Evolutionary conservation across 1,139 yeast genomes (phyloP).

Genomic region (Hyphopichia wangnamkhiaoensis): DNA sequence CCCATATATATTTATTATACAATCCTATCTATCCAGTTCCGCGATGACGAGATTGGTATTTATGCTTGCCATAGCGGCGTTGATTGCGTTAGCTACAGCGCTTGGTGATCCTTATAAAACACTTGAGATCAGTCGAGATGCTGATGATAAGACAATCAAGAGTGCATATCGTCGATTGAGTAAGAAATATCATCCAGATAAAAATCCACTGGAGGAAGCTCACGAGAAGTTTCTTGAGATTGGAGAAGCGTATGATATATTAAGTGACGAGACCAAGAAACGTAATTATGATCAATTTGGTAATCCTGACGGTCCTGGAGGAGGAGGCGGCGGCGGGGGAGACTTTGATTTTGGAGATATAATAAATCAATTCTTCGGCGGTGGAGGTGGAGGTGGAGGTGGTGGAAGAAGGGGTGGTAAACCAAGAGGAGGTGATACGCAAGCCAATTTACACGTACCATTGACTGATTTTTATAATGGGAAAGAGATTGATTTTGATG

Average conservation of each 20-base stretch:
- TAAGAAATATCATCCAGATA: slow-evolving; percentile 93
- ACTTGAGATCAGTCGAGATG: slow-evolving; percentile 70
- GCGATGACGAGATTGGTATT: not conserved
- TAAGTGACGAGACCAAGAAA: slow-evolving; percentile 74
- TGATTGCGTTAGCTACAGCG: not conserved
- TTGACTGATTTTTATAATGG: slow-evolving; percentile 75
- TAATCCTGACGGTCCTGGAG: slow-evolving; percentile 67
- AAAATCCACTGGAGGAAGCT: slow-evolving; percentile 80
- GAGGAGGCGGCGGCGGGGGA: slow-evolving; percentile 34
- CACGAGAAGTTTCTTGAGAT: slow-evolving; percentile 85
- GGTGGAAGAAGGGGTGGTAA: slow-evolving; percentile 36
- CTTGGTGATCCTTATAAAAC: slow-evolving; percentile 28
- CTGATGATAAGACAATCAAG: slow-evolving; percentile 80
- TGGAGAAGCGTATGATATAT: slow-evolving; percentile 91
- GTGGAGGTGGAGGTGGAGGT: slow-evolving; percentile 41
- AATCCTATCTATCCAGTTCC: not conserved
- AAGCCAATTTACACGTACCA: slow-evolving; percentile 55
- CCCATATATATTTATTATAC: too few species aligned
- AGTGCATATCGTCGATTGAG: slow-evolving; percentile 82
- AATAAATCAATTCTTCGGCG: slow-evolving; percentile 76
- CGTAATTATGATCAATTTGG: slow-evolving; percentile 78
- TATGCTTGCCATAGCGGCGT: not conserved
- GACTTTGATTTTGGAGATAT: slow-evolving; percentile 66
- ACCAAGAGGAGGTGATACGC: slow-evolving; percentile 67
- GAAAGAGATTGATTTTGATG: slow-evolving; percentile 55